Evolutionary conservation across 305 asterid species (phyloP), one percentile per base, ranked within the genome.

Genomic region (Ajuga reptans): DNA sequence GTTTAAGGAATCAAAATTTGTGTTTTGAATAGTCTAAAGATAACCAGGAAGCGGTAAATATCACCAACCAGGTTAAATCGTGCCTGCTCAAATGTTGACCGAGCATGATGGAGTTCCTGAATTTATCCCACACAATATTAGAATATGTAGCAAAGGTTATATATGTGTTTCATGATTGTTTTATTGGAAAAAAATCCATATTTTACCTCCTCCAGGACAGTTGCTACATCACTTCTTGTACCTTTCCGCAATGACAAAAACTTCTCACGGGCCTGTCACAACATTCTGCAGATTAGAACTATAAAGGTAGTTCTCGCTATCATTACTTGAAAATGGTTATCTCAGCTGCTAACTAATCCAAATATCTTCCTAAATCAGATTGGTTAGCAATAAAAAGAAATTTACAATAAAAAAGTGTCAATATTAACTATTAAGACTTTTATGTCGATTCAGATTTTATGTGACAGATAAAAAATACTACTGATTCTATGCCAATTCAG

Each of bases 61-160:
- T 46, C 62, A 81, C 86, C 59, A 67, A 94, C 98, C 89, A 95
- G 86, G 78, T 80, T 88, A 81, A 95, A 95, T 68, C 99, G 92
- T 61, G 98, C 95, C 81, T 88, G 95, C 90, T 95, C 99, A 81
- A 95, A 95, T 65, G 87, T 79, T 72, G 97, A 84, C 81, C 97
- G 85, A 57, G 97, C 91, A 80, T 81, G 90, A 81, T 91, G 89
- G 79, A 91, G 97, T 80, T 95, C 99, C 99, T 95, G 85, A 72
- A 81, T 53, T 46, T 64, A 82, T 68, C 64, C 54, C 64, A 69
- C 74, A 72, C 6, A 51, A 74, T 4, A 74, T 82, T 68, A 80
- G 70, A 62, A 68, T 55, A 68, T 24, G 63, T 27, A 36, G 53
- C 54, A 64, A 12, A 36, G 50, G 42, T 58, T 65, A 11, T 50